phyloP scores from a whole-genome alignment of 208 protist species.

The Acanthamoeba divionensis region DNA sequence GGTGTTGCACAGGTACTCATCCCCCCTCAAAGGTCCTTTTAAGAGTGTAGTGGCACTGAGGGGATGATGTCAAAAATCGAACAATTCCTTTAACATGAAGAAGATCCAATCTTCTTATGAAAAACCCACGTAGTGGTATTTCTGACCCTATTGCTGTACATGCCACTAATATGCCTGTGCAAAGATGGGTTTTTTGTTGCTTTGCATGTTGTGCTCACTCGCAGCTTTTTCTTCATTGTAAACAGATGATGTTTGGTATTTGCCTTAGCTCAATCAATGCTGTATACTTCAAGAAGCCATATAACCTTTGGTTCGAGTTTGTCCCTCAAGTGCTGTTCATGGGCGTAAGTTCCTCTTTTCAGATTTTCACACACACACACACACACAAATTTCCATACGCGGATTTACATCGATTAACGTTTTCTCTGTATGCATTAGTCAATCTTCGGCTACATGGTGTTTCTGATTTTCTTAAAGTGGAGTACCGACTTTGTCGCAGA shows the following conservation, averaged over 20 bases:
- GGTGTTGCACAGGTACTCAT: slow-evolving; percentile 85
- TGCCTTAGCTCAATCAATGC: slow-evolving; percentile 88
- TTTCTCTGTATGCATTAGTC: slow-evolving; percentile 29
- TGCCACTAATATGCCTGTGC: no score
- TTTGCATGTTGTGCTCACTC: no score
- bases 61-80: no score
- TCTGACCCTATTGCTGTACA: no score
- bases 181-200: no score
- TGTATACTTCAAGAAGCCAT: slow-evolving; percentile 86
- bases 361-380: slow-evolving; percentile 78
- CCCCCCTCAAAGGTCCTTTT: background rate
- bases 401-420: background rate
- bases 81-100: background rate
- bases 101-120: background rate
- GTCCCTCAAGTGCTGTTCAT: slow-evolving; percentile 97
- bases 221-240: background rate
- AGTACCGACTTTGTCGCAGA: slow-evolving; percentile 57
- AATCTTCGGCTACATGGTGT: slow-evolving; percentile 95
- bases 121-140: background rate
- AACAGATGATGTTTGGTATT: slow-evolving; percentile 93
- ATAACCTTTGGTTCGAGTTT: slow-evolving; percentile 89
- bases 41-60: no score
- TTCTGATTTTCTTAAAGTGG: slow-evolving; percentile 98
- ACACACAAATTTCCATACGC: no score
- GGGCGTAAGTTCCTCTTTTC: background rate